Evolutionary conservation across 2,329 filamentous ascomycete species (phyloP).

Genomic region (Ascochyta pisi): DNA sequence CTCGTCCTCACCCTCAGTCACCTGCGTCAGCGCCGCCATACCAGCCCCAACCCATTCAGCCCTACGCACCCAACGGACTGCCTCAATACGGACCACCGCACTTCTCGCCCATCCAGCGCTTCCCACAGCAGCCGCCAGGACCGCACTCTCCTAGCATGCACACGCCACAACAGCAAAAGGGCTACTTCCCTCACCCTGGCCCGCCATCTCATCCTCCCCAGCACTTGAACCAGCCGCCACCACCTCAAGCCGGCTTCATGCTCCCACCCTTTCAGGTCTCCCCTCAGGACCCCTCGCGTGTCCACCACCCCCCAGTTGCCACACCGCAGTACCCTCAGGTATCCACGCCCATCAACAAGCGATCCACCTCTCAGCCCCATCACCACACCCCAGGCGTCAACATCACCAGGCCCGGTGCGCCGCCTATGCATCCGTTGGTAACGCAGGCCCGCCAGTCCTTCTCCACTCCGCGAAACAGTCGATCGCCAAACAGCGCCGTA

Average conservation of each 20-base stretch:
- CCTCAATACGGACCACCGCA: conserved; percentile 40
- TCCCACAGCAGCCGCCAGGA: conserved; percentile 33
- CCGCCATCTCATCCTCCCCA: conserved; percentile 43
- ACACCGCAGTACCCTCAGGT: conserved; percentile 36
- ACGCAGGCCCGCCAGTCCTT: conserved; percentile 33
- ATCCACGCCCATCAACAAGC: conserved; percentile 36
- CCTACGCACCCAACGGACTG: conserved; percentile 31
- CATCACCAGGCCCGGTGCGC: conserved; percentile 24
- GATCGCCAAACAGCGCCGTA: conserved; percentile 35
- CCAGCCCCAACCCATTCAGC: conserved; percentile 35
- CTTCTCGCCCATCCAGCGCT: conserved; percentile 40
- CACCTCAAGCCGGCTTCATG: conserved; percentile 55
- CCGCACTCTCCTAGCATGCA: conserved; percentile 44
- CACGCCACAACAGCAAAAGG: conserved; percentile 39
- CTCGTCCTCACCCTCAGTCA: conserved; percentile 35
- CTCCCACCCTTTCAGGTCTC: conserved; percentile 57
- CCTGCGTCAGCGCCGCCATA: conserved; percentile 46
- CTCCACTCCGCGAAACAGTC: conserved; percentile 35
- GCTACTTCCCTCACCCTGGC: conserved; percentile 41
- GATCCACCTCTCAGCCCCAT: conserved; percentile 2
- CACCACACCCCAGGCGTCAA: conserved; percentile 25
- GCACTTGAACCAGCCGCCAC: conserved; percentile 43
- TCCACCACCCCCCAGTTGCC: conserved; percentile 42
- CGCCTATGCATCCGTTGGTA: conserved; percentile 34
- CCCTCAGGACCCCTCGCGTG: conserved; percentile 52